Evolutionary conservation across 371 early-diverging fungal species (phyloP).

Genomic region (Mucor lusitanicus): DNA sequence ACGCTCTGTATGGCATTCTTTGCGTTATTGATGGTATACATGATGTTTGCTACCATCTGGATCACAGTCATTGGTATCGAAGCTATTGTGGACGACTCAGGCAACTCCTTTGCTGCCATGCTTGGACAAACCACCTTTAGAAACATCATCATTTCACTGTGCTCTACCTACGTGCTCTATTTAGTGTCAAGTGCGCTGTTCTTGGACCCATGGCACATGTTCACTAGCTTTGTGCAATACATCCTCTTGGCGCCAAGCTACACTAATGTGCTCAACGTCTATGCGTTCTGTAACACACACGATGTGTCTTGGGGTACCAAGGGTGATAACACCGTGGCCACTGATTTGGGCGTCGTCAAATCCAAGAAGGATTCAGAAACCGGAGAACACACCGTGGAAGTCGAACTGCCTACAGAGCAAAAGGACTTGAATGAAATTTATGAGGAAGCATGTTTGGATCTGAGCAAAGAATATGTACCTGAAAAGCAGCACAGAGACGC

Average conservation of each 20-base stretch:
- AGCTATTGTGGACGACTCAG: slow-evolving; percentile 29
- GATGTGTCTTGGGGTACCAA: slow-evolving; percentile 97
- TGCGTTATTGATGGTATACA: slow-evolving; percentile 60
- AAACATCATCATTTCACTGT: slow-evolving; percentile 63
- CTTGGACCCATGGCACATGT: slow-evolving; percentile 91
- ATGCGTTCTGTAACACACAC: slow-evolving; percentile 91
- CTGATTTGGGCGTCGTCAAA: slow-evolving; percentile 49
- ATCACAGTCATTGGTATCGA: slow-evolving; percentile 51
- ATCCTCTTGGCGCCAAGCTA: slow-evolving; percentile 81
- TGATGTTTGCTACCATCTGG: slow-evolving; percentile 61
- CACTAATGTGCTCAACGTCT: slow-evolving; percentile 89
- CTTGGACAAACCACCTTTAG: slow-evolving; percentile 48
- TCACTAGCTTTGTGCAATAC: slow-evolving; percentile 88
- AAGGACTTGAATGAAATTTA: slow-evolving; percentile 80
- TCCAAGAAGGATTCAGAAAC: slow-evolving; percentile 31
- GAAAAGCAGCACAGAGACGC: slow-evolving; percentile 65
- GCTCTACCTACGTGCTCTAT: slow-evolving; percentile 70
- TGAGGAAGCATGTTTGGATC: slow-evolving; percentile 60
- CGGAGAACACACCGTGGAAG: slow-evolving; percentile 44
- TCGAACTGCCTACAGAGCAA: slow-evolving; percentile 76
- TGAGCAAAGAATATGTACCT: slow-evolving; percentile 46
- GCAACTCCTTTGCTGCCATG: slow-evolving; percentile 30
- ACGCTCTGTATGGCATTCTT: slow-evolving; percentile 48
- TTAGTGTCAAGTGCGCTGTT: slow-evolving; percentile 65
- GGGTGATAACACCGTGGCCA: slow-evolving; percentile 65